A percentile compares a stretch with the other conserved stretches of the same genome.
phyloP scores from a whole-genome alignment of 352 stramenopile species.

The Phytophthora niederhauseri region DNA sequence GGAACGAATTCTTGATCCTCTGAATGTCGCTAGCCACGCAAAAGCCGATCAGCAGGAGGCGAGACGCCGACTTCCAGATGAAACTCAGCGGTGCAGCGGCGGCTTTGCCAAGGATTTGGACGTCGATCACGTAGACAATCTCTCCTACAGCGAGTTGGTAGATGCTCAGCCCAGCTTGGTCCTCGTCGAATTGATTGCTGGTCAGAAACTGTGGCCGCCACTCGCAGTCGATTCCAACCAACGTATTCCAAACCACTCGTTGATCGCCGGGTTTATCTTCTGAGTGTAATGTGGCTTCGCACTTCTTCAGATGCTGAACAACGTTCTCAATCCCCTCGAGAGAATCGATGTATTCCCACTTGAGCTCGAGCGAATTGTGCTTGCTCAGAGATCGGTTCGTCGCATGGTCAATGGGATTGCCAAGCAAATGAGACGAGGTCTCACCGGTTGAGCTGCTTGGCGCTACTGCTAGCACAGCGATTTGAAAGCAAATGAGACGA shows the following conservation, averaged over 20 bases:
- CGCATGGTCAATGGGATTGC: conserved; percentile 32
- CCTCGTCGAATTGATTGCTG: conserved; percentile 18
- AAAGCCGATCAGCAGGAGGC: conserved; percentile 58
- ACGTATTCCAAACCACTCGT: conserved; percentile 19
- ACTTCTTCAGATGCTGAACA: conserved; percentile 26
- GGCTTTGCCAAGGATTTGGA: conserved; percentile 46
- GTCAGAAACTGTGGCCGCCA: conserved; percentile 59
- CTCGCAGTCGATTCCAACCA: conserved; percentile 71
- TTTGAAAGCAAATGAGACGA: not conserved
- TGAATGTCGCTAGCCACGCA: conserved; percentile 58
- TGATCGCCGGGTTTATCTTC: conserved; percentile 6
- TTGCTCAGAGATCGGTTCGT: conserved; percentile 31
- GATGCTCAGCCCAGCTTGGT: conserved; percentile 46
- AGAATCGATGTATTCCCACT: conserved; percentile 45
- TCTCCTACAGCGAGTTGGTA: conserved; percentile 55
- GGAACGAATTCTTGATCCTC: conserved; percentile 60
- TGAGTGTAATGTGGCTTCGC: conserved; percentile 5
- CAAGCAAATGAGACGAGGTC: not conserved
- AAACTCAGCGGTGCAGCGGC: conserved; percentile 44
- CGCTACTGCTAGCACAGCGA: not conserved
- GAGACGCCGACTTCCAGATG: conserved; percentile 42
- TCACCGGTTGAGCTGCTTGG: not conserved
- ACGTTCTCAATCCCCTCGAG: conserved; percentile 27
- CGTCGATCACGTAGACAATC: conserved; percentile 64
- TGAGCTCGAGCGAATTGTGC: conserved; percentile 10